Percentiles rank a stretch among this genome's conserved stretches.
Conservation (phyloP, 2,329 filamentous ascomycete genomes). For the Fonsecaea pugnacius region DNA sequence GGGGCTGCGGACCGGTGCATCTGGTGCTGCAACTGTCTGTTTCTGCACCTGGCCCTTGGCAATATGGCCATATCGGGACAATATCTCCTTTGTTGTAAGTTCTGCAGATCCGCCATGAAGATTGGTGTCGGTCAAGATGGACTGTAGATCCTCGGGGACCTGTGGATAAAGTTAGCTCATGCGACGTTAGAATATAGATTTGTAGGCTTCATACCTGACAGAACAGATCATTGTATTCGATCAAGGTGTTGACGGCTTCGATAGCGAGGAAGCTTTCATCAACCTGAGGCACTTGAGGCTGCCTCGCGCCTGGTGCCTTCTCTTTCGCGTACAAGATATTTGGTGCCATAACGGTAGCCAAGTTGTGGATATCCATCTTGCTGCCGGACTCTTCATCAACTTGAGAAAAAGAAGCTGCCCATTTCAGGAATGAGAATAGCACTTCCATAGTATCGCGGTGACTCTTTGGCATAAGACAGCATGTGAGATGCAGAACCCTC, state of each 20-base stretch:
- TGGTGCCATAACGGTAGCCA: constrained; percentile 95
- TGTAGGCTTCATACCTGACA: constrained; percentile 71
- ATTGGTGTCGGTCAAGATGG: constrained; percentile 79
- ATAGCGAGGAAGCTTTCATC: constrained; percentile 92
- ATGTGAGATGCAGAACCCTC: constrained; percentile 84
- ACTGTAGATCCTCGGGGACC: constrained; percentile 91
- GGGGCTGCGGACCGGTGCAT: constrained; percentile 56
- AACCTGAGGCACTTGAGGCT: constrained; percentile 70
- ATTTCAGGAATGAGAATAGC: constrained; percentile 93
- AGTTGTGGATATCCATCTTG: constrained; percentile 98
- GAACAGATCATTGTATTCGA: constrained; percentile 93
- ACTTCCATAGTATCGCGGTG: constrained; percentile 95
- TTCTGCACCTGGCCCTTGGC: constrained; percentile 62
- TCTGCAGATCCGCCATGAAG: constrained; percentile 83
- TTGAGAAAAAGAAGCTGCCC: constrained; percentile 96
- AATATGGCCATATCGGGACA: constrained; percentile 89
- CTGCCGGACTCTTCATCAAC: constrained; percentile 96
- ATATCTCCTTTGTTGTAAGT: constrained; percentile 94
- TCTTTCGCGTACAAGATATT: constrained; percentile 80
- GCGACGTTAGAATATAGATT: constrained; percentile 15
- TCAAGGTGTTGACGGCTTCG: constrained; percentile 86
- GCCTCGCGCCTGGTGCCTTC: constrained; percentile 49
- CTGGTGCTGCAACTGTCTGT: constrained; percentile 57
- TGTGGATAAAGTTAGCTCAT: constrained; percentile 45
- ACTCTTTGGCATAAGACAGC: constrained; percentile 87